phyloP scores from a whole-genome alignment of 1,284 basidiomycete genomes.

The Malassezia restricta region DNA sequence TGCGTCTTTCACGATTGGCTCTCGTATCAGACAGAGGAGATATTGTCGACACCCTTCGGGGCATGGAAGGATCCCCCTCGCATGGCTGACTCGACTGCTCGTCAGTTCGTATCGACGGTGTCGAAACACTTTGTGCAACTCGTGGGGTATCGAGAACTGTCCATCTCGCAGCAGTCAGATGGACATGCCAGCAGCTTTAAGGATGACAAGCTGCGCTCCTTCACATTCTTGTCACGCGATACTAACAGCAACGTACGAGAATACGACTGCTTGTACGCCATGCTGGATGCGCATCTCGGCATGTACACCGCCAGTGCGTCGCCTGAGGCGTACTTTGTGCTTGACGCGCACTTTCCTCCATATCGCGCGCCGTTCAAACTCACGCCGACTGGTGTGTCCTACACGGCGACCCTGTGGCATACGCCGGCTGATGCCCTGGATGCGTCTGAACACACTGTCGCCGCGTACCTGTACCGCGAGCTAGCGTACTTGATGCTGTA shows the following conservation, averaged over 20 bases:
- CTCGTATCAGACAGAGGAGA: not conserved
- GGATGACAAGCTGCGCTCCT: not conserved
- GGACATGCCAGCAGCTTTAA: not conserved
- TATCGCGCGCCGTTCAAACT: not conserved
- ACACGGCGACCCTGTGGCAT: not conserved
- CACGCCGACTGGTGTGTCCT: not conserved
- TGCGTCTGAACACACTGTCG: not conserved
- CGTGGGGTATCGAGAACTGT: not conserved
- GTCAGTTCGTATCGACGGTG: not conserved
- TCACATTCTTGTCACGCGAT: not conserved
- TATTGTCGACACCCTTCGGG: not conserved
- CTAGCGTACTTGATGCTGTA: not conserved
- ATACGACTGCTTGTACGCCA: not conserved
- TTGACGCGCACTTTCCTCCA: not conserved
- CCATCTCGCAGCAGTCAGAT: not conserved
- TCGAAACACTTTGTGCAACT: not conserved
- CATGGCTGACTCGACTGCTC: not conserved
- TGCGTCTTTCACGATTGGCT: constrained; percentile 3
- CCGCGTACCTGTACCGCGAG: constrained; percentile 2
- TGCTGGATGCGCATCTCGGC: not conserved
- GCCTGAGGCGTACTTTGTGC: not conserved
- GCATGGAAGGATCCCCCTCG: constrained; percentile 1
- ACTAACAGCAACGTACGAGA: not conserved
- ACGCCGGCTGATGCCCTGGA: constrained; percentile 2
- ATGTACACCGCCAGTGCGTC: not conserved